Conservation (phyloP, 2,329 filamentous ascomycete genomes). For the Ophiostoma ips region DNA sequence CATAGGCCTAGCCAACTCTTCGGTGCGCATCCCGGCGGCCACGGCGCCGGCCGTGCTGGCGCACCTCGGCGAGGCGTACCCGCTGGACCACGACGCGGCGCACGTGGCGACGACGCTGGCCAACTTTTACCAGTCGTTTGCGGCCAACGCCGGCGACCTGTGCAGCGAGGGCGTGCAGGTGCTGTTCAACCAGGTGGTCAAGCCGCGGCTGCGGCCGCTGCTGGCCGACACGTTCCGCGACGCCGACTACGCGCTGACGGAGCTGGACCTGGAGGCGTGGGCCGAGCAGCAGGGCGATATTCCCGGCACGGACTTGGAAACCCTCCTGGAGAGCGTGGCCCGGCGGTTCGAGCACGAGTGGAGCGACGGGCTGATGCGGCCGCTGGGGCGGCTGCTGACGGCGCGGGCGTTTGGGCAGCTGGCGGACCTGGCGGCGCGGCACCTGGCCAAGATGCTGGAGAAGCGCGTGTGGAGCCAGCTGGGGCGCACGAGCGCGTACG, state of each 20-base stretch:
- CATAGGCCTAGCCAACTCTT: no score
- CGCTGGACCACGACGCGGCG: slow-evolving; percentile 60
- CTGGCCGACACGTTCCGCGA: slow-evolving; percentile 84
- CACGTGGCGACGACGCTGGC: slow-evolving; percentile 56
- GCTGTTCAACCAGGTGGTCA: slow-evolving; percentile 76
- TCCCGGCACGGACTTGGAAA: slow-evolving; percentile 28
- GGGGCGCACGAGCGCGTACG: slow-evolving; percentile 66
- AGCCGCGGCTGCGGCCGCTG: slow-evolving; percentile 69
- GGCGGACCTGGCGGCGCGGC: slow-evolving; percentile 47
- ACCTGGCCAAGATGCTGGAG: slow-evolving; percentile 68
- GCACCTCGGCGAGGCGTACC: slow-evolving; percentile 52
- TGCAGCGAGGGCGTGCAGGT: slow-evolving; percentile 74
- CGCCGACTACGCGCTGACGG: slow-evolving; percentile 63
- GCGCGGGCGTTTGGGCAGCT: slow-evolving; percentile 61
- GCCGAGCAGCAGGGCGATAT: slow-evolving; percentile 35
- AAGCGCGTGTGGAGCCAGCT: slow-evolving; percentile 60
- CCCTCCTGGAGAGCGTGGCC: slow-evolving; percentile 53
- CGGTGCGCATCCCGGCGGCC: slow-evolving; percentile 24
- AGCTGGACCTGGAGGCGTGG: slow-evolving; percentile 45
- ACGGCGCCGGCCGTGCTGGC: slow-evolving; percentile 10
- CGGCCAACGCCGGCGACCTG: slow-evolving; percentile 66
- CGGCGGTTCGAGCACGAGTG: slow-evolving; percentile 73
- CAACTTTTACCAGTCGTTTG: slow-evolving; percentile 57
- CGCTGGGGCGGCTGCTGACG: slow-evolving; percentile 74
- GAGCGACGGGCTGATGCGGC: slow-evolving; percentile 64